Evolutionary conservation across 371 early-diverging fungal genomes (phyloP).

Genomic region (Nematocida sp.): DNA sequence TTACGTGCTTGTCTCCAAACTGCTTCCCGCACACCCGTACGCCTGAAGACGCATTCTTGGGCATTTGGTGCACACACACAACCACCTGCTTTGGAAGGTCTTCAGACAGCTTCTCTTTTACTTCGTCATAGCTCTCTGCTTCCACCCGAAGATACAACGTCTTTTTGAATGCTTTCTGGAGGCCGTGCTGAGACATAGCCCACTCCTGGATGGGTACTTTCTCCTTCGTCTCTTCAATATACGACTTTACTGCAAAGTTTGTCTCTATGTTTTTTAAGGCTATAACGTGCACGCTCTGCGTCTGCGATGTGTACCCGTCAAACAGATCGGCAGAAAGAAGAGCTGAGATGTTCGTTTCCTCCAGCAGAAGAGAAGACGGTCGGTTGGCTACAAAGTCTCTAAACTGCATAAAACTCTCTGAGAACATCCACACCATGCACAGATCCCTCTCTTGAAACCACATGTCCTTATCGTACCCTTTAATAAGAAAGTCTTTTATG

Average conservation of each 20-base stretch:
- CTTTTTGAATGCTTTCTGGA: background rate
- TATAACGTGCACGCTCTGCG: background rate
- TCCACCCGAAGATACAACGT: conserved; percentile 16
- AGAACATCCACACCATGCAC: background rate
- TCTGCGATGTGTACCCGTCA: background rate
- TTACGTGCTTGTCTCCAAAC: conserved; percentile 12
- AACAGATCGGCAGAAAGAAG: conserved; percentile 33
- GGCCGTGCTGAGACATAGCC: conserved; percentile 13
- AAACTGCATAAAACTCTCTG: conserved; percentile 44
- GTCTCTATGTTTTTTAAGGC: conserved; percentile 3
- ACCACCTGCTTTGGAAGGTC: background rate
- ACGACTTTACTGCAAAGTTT: background rate
- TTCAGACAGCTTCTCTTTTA: background rate
- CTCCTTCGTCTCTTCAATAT: background rate
- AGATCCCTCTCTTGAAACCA: conserved; percentile 33
- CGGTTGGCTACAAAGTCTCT: conserved; percentile 37
- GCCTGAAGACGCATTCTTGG: background rate
- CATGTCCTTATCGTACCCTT: background rate
- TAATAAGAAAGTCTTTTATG: conserved; percentile 13
- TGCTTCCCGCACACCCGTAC: conserved; percentile 9
- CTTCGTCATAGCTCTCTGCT: background rate
- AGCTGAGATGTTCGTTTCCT: background rate
- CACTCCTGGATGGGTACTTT: background rate
- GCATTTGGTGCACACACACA: background rate
- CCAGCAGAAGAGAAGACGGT: background rate